Evolutionary conservation across 257 asterid genomes (phyloP).

Genomic region (Solanum chilense): DNA sequence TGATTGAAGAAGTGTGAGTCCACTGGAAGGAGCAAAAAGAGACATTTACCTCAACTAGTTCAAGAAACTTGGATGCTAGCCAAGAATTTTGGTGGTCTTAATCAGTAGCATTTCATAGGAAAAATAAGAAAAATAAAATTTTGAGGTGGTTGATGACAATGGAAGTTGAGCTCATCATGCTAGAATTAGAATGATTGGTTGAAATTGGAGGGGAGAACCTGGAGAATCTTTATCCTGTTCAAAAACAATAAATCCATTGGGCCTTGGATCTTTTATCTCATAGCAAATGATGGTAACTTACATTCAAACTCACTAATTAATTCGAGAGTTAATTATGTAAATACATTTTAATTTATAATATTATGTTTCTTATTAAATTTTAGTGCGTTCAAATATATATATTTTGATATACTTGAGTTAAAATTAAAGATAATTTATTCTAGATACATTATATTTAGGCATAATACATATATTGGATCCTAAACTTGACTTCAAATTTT

Average conservation of each 20-base stretch:
- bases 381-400: too few species aligned
- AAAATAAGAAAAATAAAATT: neutral
- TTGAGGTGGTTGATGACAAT: slow-evolving; percentile 15
- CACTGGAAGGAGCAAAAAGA: slow-evolving; percentile 36
- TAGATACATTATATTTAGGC: too few species aligned
- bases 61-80: slow-evolving; percentile 8
- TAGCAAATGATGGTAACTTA: neutral
- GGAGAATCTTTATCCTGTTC: neutral
- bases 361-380: too few species aligned
- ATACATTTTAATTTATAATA: too few species aligned
- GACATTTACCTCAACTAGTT: slow-evolving; percentile 39
- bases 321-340: too few species aligned
- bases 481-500: too few species aligned
- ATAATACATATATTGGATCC: too few species aligned
- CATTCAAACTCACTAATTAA: too few species aligned
- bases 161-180: slow-evolving; percentile 15
- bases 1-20: slow-evolving; percentile 24
- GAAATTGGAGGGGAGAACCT: slow-evolving; percentile 22
- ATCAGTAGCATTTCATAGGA: slow-evolving; percentile 11
- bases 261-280: neutral
- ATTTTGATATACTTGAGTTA: too few species aligned
- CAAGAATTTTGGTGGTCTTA: neutral
- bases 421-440: too few species aligned
- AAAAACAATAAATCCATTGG: neutral
- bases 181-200: slow-evolving; percentile 65